Conservation (phyloP, 129 eudicot species). For the Lactuca sativa region DNA sequence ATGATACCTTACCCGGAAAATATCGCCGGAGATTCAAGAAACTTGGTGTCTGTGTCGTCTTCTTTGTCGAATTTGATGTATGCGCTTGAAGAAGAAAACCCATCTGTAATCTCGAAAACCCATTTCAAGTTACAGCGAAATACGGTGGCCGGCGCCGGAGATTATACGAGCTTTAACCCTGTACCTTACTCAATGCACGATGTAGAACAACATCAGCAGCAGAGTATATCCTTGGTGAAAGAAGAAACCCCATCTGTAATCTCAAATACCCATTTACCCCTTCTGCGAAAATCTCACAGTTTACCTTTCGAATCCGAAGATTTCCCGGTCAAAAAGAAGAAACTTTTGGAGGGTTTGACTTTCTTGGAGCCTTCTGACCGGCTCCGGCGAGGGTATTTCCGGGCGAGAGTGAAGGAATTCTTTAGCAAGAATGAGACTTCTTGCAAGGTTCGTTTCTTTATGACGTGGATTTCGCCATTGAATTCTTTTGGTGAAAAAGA, state of each 20-base stretch:
- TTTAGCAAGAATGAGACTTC: constrained; percentile 47
- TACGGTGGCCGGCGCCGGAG: constrained; percentile 33
- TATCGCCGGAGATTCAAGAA: constrained; percentile 54
- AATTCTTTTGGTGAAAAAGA: constrained; percentile 68
- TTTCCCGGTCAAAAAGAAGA: constrained; percentile 15
- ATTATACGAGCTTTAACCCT: constrained; percentile 33
- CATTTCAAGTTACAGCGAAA: constrained; percentile 18
- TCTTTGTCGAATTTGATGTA: constrained; percentile 42
- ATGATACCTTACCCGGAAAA: constrained; percentile 48
- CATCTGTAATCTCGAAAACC: constrained; percentile 31
- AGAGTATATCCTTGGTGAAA: constrained; percentile 19
- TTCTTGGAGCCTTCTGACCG: constrained; percentile 21
- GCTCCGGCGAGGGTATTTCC: constrained; percentile 30
- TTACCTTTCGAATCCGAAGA: constrained; percentile 25
- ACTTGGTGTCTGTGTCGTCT: constrained; percentile 42
- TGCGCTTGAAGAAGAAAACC: constrained; percentile 44
- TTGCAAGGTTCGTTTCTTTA: constrained; percentile 74
- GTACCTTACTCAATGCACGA: constrained; percentile 24
- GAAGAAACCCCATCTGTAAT: constrained; percentile 34
- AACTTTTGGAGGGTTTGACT: constrained; percentile 24
- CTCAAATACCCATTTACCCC: constrained; percentile 42
- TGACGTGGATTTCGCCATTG: constrained; percentile 93
- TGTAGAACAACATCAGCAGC: constrained; percentile 1
- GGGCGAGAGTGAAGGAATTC: constrained; percentile 31
- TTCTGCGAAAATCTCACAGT: constrained; percentile 48